Conservation (phyloP, 345 rosid species). For the Pseudoturritis turrita region DNA sequence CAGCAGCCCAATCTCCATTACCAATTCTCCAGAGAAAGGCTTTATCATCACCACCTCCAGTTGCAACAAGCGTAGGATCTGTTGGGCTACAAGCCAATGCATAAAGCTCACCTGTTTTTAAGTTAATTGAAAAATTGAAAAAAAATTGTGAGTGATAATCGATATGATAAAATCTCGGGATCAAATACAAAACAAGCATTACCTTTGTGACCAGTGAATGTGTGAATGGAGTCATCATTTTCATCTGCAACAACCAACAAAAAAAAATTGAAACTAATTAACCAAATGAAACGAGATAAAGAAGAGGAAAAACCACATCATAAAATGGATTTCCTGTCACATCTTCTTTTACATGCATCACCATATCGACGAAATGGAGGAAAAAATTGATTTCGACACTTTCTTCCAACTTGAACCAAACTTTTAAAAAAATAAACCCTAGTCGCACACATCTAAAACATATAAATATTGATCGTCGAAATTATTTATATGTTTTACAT, state of each 20-base stretch:
- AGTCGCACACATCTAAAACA: too few species aligned
- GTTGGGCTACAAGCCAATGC: slow-evolving; percentile 72
- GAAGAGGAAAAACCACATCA: too few species aligned
- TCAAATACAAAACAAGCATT: background rate
- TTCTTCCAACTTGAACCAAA: too few species aligned
- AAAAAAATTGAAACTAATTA: too few species aligned
- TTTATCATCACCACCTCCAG: slow-evolving; percentile 86
- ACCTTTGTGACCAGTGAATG: slow-evolving; percentile 91
- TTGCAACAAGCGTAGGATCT: slow-evolving; percentile 76
- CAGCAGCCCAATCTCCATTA: slow-evolving; percentile 78
- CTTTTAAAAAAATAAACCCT: too few species aligned
- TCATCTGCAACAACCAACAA: slow-evolving; percentile 57
- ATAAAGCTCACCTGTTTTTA: slow-evolving; percentile 63
- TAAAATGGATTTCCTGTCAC: too few species aligned
- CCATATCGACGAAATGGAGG: too few species aligned
- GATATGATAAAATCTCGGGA: background rate
- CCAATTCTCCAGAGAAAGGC: slow-evolving; percentile 86
- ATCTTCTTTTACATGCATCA: too few species aligned
- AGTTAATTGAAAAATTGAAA: background rate
- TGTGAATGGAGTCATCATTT: slow-evolving; percentile 80
- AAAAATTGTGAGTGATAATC: background rate
- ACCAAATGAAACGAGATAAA: too few species aligned
- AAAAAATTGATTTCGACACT: too few species aligned
- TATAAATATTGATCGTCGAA: too few species aligned
- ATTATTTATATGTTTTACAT: too few species aligned